phyloP scores from a whole-genome alignment of 2,329 filamentous ascomycete genomes.

The Emericellopsis atlantica region DNA sequence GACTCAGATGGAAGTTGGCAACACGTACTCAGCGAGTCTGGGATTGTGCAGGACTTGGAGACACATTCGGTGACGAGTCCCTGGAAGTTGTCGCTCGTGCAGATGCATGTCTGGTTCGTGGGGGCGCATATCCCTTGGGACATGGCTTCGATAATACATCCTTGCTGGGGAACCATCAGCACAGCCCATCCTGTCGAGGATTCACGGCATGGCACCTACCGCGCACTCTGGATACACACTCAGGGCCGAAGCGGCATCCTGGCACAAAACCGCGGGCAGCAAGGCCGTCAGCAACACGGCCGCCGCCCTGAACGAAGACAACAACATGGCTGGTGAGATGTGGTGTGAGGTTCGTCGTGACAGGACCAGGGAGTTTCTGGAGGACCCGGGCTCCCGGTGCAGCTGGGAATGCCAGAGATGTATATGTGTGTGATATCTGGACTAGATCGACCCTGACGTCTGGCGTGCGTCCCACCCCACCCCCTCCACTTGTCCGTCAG shows the following conservation, averaged over 20 bases:
- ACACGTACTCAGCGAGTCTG: background rate
- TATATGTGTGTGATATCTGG: too few relatives aligned
- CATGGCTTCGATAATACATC: background rate
- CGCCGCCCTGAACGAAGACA: too few relatives aligned
- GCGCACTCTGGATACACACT: background rate
- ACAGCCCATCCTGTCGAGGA: background rate
- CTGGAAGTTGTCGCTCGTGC: background rate
- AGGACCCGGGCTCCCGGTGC: too few relatives aligned
- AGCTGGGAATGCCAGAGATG: too few relatives aligned
- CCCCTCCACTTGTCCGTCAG: too few relatives aligned
- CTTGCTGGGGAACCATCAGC: background rate
- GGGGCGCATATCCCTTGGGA: background rate
- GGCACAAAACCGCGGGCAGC: background rate
- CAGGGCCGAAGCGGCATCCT: background rate
- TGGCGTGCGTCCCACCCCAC: too few relatives aligned
- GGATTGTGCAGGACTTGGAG: background rate
- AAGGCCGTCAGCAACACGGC: background rate
- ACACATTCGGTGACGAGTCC: background rate
- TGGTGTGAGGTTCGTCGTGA: too few relatives aligned
- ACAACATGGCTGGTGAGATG: too few relatives aligned
- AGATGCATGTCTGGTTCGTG: constrained; percentile 1
- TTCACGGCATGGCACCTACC: background rate
- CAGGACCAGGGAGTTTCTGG: too few relatives aligned
- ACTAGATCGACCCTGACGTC: too few relatives aligned
- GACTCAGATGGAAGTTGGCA: background rate